Evolutionary conservation across 768 basidiomycete species (phyloP).

Genomic region (Lentinus brumalis): DNA sequence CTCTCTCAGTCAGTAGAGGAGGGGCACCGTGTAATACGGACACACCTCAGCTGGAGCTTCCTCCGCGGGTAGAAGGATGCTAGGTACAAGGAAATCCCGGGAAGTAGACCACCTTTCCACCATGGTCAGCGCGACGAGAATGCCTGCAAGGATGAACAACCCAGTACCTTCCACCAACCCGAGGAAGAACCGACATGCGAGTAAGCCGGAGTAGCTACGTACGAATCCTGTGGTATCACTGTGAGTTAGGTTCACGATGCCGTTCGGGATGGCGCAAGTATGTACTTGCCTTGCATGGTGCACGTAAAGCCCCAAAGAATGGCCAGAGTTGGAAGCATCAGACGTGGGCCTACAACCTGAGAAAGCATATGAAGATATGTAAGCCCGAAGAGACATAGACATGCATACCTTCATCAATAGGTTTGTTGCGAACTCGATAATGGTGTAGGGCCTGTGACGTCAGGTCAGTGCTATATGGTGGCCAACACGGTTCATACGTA

Average conservation of each 20-base stretch:
- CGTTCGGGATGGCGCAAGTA: not conserved
- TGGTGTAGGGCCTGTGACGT: not conserved
- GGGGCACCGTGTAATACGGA: not conserved
- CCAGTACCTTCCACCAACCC: too few species aligned
- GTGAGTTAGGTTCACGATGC: not conserved
- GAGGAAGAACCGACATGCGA: too few species aligned
- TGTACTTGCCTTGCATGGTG: constrained; percentile 52
- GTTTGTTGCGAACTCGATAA: not conserved
- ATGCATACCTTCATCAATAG: constrained; percentile 16
- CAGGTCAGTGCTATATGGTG: not conserved
- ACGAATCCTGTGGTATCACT: constrained; percentile 41
- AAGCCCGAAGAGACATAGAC: not conserved
- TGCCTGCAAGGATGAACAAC: constrained; percentile 46
- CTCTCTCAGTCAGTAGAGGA: too few species aligned
- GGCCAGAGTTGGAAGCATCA: constrained; percentile 63
- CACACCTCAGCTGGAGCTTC: constrained; percentile 32
- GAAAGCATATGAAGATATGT: not conserved
- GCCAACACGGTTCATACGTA: not conserved
- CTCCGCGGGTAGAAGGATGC: constrained; percentile 31
- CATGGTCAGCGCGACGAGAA: not conserved
- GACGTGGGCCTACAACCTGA: constrained; percentile 54
- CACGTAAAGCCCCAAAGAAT: constrained; percentile 65
- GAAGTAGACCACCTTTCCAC: constrained; percentile 45
- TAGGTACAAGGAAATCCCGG: constrained; percentile 31
- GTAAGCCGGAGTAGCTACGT: not conserved